Percentiles rank a stretch among this genome's conserved stretches.
These are phyloP conservation scores for Alloteropsis semialata DNA, from an alignment of 176 grass and related monocot genomes.

Conservation along the genomic window DNA sequence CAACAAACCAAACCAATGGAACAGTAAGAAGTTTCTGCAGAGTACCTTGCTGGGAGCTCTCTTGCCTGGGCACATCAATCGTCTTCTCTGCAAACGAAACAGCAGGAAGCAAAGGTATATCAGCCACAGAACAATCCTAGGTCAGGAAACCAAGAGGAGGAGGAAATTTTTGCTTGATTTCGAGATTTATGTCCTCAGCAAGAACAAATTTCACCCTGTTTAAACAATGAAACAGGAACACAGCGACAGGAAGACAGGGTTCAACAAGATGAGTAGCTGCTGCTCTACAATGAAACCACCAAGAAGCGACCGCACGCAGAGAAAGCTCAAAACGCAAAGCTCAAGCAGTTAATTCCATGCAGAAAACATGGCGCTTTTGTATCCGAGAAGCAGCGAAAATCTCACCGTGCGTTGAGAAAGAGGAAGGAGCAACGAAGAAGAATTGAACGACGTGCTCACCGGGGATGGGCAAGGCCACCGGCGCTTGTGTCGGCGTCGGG, in stretches of 20 bases:
- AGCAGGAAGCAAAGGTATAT: neutral
- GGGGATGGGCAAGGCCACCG: conserved; percentile 2
- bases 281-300: no score
- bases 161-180: neutral
- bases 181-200: neutral
- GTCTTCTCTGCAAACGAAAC: conserved; percentile 48
- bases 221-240: neutral
- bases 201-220: neutral
- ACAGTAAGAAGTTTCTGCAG: conserved; percentile 3
- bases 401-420: conserved; percentile 2
- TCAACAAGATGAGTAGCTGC: no score
- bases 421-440: conserved; percentile 2
- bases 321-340: no score
- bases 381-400: neutral
- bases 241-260: neutral
- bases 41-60: conserved; percentile 62
- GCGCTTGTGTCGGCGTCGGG: neutral
- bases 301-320: no score
- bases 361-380: neutral
- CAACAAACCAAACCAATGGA: conserved; percentile 23
- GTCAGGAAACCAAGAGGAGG: neutral
- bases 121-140: neutral
- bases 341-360: no score
- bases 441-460: conserved; percentile 31
- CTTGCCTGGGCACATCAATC: conserved; percentile 41